A percentile compares a stretch with the other conserved stretches of the same genome.
phyloP scores from a whole-genome alignment of 2,329 filamentous ascomycete species.

The Ascochyta rabiei region DNA sequence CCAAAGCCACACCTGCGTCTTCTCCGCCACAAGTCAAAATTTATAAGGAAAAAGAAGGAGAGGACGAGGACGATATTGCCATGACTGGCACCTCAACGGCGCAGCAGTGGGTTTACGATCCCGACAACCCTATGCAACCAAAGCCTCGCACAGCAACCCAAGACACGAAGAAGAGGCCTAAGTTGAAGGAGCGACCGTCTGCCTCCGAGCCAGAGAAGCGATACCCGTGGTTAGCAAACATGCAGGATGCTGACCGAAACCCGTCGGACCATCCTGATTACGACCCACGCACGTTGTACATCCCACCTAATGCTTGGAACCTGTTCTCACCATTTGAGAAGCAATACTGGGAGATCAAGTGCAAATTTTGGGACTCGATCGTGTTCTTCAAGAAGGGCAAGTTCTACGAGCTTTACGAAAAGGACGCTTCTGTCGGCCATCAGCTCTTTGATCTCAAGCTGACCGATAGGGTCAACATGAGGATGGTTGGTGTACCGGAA shows the following conservation, averaged over 20 bases:
- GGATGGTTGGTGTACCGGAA: constrained; percentile 98
- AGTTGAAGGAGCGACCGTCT: constrained; percentile 69
- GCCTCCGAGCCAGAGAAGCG: constrained; percentile 82
- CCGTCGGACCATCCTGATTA: constrained; percentile 82
- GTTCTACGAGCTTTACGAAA: constrained; percentile 98
- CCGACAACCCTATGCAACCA: constrained; percentile 61
- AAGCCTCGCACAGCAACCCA: constrained; percentile 52
- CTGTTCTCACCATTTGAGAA: constrained; percentile 95
- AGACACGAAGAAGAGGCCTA: constrained; percentile 39
- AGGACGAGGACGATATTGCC: constrained; percentile 59
- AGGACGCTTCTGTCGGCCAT: constrained; percentile 94
- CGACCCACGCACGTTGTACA: constrained; percentile 87
- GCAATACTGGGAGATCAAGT: constrained; percentile 99
- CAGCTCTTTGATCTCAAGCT: constrained; percentile 97
- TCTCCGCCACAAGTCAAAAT: constrained; percentile 45
- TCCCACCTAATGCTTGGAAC: constrained; percentile 78
- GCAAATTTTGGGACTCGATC: constrained; percentile 95
- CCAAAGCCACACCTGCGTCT: constrained; percentile 57
- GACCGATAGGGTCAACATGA: constrained; percentile 98
- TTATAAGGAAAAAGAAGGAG: constrained; percentile 53
- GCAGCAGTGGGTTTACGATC: constrained; percentile 79
- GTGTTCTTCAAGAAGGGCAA: constrained; percentile 99
- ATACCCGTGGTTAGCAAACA: constrained; percentile 87
- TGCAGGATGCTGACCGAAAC: constrained; percentile 83
- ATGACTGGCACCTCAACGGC: constrained; percentile 71